Evolutionary conservation across 257 asterid species (phyloP), one percentile per base, ranked within the genome.

Genomic region (Anisodus tanguticus): DNA sequence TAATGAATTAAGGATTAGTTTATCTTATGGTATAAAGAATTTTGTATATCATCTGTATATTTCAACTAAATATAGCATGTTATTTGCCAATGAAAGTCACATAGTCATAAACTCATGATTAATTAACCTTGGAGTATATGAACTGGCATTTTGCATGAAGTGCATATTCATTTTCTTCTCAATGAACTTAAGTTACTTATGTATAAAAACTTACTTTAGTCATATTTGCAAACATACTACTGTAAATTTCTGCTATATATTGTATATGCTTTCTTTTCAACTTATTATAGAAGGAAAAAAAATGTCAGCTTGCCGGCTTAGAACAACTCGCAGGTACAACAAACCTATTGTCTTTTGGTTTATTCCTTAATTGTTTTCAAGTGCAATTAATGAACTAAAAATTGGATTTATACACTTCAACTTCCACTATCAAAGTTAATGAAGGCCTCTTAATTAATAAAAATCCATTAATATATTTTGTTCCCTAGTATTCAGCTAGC

Each of bases 281-380:
- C 35, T 31, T 39, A 35, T 37, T 12, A 67, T 31, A 31, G 2
- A 2, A 3, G 5, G 5, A 67, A 39, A 68, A 12, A 4, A 68
- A 68, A 68, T 68, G 51, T 39, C 49, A 68, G 39, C 53, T 68
- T 68, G 51, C 77, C 51, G 39, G 17, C 77, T 37, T 68, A 68
- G 53, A 68, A 68, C 77, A 39, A 39, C 7, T 39, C 6, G 53
- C 53, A 39, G 26, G 6, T 53, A 68, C 53, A 68, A 3, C 11
- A 5, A 68, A 37, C 9, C 17, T 15, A 1, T 31, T 31, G 35
- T 31, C 1, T 31, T 31, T 31, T 31, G 35, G 35, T 31, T 31
- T 31, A 31, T 31, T 13, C 77, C 26, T 15, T 60, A 59, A 60
- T 60, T 68, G 5, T 15, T 68, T 11, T 15, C 22, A 68, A 15